A percentile compares a stretch with the other conserved stretches of the same genome.
These are phyloP conservation scores for Geosmithia morbida DNA, from an alignment of 2,329 filamentous ascomycete species.

Conservation along the genomic window DNA sequence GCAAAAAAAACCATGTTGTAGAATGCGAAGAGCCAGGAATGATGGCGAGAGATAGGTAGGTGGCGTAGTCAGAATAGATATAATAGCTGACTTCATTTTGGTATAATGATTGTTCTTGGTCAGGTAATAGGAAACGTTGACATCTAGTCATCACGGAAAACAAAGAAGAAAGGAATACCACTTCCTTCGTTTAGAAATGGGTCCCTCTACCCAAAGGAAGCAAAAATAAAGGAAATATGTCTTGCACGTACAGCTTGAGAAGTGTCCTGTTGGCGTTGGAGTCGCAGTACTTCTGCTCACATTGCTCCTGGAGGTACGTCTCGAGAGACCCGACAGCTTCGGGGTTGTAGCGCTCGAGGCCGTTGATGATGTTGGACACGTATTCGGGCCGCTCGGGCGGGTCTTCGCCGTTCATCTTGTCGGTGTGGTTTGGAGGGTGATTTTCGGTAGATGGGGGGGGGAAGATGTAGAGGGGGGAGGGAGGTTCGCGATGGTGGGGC, in stretches of 20 bases:
- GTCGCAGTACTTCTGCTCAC: slow-evolving; percentile 87
- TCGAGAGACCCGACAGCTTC: slow-evolving; percentile 90
- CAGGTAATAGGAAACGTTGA: slow-evolving; percentile 99
- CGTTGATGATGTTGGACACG: slow-evolving; percentile 88
- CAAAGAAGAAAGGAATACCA: background rate
- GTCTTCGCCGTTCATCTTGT: slow-evolving; percentile 61
- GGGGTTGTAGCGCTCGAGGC: slow-evolving; percentile 95
- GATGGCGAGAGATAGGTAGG: background rate
- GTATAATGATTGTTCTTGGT: slow-evolving; percentile 33
- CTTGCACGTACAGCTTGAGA: slow-evolving; percentile 79
- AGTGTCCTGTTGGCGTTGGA: slow-evolving; percentile 94
- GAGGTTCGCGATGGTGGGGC: slow-evolving; percentile 26
- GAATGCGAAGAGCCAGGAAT: too few species aligned
- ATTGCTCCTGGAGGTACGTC: slow-evolving; percentile 88
- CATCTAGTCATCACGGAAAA: slow-evolving; percentile 51
- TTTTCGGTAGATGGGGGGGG: slow-evolving; percentile 2
- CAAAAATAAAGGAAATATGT: background rate
- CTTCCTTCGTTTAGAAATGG: too few species aligned
- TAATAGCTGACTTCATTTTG: slow-evolving; percentile 47
- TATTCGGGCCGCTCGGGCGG: slow-evolving; percentile 83
- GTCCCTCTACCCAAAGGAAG: too few species aligned
- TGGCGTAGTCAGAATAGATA: slow-evolving; percentile 4
- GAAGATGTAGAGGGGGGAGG: slow-evolving; percentile 12
- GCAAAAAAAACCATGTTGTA: too few species aligned
- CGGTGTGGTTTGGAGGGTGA: slow-evolving; percentile 5